Evolutionary conservation across 176 grass and related monocot genomes (phyloP).

Genomic region (Canna indica): DNA sequence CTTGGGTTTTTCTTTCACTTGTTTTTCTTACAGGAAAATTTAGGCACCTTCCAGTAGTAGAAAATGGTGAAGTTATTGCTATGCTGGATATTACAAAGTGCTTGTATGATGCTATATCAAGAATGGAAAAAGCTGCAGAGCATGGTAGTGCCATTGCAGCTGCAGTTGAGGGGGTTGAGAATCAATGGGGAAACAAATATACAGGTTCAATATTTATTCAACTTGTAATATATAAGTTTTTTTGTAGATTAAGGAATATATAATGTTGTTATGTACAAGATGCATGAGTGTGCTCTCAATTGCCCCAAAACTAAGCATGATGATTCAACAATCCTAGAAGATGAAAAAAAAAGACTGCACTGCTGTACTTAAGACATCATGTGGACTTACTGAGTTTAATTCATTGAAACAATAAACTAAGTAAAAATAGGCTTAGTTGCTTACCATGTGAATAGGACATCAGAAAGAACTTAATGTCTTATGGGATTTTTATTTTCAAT

Average conservation of each 20-base stretch:
- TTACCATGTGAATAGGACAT: not conserved
- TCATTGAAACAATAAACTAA: not conserved
- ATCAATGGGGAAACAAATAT: conserved; percentile 75
- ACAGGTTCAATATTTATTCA: conserved; percentile 32
- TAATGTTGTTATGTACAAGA: not conserved
- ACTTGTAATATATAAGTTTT: not conserved
- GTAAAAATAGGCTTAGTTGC: not conserved
- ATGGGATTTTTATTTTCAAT: not conserved
- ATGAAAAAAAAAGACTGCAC: too few relatives aligned
- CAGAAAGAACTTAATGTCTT: not conserved
- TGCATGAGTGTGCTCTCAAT: not conserved
- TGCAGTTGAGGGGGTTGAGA: conserved; percentile 91
- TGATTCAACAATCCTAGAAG: not conserved
- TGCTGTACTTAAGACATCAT: not conserved
- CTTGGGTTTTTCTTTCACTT: conserved; percentile 13
- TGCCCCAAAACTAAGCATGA: not conserved
- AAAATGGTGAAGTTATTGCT: conserved; percentile 97
- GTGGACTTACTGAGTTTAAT: not conserved
- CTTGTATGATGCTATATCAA: conserved; percentile 92
- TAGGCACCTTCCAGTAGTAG: conserved; percentile 97
- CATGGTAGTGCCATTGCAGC: conserved; percentile 91
- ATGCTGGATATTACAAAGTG: conserved; percentile 99
- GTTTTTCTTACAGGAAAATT: conserved; percentile 77
- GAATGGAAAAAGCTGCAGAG: conserved; percentile 94
- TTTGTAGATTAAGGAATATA: not conserved